Percentiles rank a stretch among this genome's conserved stretches.
phyloP scores from a whole-genome alignment of 352 stramenopile species.

The Stephanocyclus meneghinianus region DNA sequence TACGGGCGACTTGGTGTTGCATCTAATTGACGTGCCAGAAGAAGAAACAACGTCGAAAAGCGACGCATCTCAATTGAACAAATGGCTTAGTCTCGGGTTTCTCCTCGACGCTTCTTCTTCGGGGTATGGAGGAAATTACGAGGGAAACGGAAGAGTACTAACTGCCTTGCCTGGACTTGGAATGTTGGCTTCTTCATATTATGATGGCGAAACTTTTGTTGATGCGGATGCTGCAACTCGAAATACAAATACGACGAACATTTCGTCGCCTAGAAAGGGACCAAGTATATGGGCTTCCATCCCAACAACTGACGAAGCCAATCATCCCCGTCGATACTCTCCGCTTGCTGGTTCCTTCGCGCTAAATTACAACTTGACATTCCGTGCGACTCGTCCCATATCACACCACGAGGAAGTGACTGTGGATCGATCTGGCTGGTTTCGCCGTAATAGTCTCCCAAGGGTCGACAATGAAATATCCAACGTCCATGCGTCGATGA shows the following conservation, averaged over 20 bases:
- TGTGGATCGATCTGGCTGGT: slow-evolving; percentile 36
- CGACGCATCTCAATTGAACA: slow-evolving; percentile 11
- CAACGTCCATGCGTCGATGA: background rate
- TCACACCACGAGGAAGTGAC: slow-evolving; percentile 14
- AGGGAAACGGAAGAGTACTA: slow-evolving; percentile 21
- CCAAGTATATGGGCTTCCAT: slow-evolving; percentile 10
- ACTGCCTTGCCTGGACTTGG: slow-evolving; percentile 29
- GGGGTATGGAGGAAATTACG: slow-evolving; percentile 37
- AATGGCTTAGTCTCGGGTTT: slow-evolving; percentile 24
- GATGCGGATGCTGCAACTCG: background rate
- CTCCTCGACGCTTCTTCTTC: slow-evolving; percentile 26
- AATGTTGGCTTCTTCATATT: slow-evolving; percentile 22
- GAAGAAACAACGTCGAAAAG: background rate
- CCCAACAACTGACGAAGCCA: slow-evolving; percentile 23
- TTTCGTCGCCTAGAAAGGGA: background rate
- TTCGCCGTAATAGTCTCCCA: slow-evolving; percentile 9
- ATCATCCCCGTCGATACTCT: slow-evolving; percentile 18
- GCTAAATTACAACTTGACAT: slow-evolving; percentile 45
- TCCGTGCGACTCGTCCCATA: slow-evolving; percentile 16
- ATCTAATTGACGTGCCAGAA: slow-evolving; percentile 9
- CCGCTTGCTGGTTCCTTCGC: slow-evolving; percentile 35
- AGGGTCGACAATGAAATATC: background rate
- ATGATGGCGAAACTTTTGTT: background rate
- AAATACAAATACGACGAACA: background rate
- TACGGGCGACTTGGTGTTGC: slow-evolving; percentile 8